phyloP scores from a whole-genome alignment of 805 yeast genomes.

The Naumovozyma castellii region DNA sequence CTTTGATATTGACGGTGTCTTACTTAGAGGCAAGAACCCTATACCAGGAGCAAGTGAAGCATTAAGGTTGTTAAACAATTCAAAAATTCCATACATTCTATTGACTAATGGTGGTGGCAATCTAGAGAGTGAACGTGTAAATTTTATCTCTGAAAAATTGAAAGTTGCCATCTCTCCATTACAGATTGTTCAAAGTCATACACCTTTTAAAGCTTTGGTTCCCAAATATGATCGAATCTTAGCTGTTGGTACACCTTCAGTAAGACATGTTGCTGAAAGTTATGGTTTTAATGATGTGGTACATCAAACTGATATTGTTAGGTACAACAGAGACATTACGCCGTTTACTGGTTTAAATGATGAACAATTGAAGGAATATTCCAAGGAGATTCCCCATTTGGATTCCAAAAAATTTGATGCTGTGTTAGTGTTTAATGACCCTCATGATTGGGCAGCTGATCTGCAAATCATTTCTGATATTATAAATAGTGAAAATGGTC shows the following conservation, averaged over 20 bases:
- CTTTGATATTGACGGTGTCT: conserved; percentile 72
- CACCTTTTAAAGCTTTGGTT: conserved; percentile 64
- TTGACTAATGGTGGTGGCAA: conserved; percentile 89
- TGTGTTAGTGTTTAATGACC: conserved; percentile 76
- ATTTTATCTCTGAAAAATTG: conserved; percentile 39
- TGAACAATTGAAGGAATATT: conserved; percentile 36
- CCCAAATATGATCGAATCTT: conserved; percentile 51
- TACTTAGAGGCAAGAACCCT: conserved; percentile 61
- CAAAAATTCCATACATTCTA: conserved; percentile 65
- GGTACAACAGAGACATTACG: conserved; percentile 47
- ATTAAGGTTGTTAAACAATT: conserved; percentile 40
- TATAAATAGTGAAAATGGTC: conserved; percentile 53
- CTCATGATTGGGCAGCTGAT: conserved; percentile 82
- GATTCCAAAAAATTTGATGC: conserved; percentile 51
- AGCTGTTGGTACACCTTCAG: conserved; percentile 66
- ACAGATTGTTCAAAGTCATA: conserved; percentile 79
- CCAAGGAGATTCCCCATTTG: conserved; percentile 19
- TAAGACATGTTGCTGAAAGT: conserved; percentile 60
- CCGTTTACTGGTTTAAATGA: conserved; percentile 73
- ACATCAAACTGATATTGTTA: conserved; percentile 62
- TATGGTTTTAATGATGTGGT: conserved; percentile 76
- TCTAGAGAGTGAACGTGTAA: conserved; percentile 51
- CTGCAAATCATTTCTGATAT: conserved; percentile 67
- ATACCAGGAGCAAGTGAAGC: conserved; percentile 60
- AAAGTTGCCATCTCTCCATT: conserved; percentile 38